Conservation (phyloP, 1,284 basidiomycete genomes). For the Abortiporus biennis region DNA sequence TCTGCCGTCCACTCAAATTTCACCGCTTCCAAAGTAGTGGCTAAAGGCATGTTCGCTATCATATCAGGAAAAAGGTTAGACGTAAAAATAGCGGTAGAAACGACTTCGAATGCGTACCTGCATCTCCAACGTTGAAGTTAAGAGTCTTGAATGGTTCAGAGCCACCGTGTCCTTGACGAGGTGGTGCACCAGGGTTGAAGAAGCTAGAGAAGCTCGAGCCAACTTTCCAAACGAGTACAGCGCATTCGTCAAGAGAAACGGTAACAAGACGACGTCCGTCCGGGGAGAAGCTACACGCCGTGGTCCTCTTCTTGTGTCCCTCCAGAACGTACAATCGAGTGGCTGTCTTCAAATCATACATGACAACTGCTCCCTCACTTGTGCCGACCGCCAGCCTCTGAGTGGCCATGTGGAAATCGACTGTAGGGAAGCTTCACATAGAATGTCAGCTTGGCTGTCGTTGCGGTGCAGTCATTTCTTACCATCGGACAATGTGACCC, state of each 20-base stretch:
- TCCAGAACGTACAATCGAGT: conserved; percentile 94
- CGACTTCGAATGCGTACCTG: conserved; percentile 34
- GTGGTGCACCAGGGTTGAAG: conserved; percentile 88
- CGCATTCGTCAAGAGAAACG: conserved; percentile 78
- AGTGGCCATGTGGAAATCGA: conserved; percentile 83
- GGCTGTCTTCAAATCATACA: conserved; percentile 97
- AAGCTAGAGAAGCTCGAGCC: conserved; percentile 82
- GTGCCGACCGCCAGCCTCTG: conserved; percentile 94
- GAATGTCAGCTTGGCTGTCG: neutral
- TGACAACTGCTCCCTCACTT: conserved; percentile 86
- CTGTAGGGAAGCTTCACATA: conserved; percentile 75
- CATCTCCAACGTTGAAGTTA: conserved; percentile 65
- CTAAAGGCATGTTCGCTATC: conserved; percentile 17
- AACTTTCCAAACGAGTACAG: conserved; percentile 86
- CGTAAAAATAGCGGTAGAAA: neutral
- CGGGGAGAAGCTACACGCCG: conserved; percentile 85
- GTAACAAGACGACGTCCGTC: conserved; percentile 91
- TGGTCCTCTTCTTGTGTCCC: conserved; percentile 75
- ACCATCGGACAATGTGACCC: conserved; percentile 87
- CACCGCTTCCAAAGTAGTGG: conserved; percentile 68
- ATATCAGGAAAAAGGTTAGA: neutral
- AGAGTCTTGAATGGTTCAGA: conserved; percentile 84
- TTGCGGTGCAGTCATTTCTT: conserved; percentile 2
- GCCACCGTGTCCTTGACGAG: conserved; percentile 79
- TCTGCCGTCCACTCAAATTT: conserved; percentile 80